Base-by-base conservation (phyloP, 768 basidiomycete genomes). In the Amanita inopinata region DNA sequence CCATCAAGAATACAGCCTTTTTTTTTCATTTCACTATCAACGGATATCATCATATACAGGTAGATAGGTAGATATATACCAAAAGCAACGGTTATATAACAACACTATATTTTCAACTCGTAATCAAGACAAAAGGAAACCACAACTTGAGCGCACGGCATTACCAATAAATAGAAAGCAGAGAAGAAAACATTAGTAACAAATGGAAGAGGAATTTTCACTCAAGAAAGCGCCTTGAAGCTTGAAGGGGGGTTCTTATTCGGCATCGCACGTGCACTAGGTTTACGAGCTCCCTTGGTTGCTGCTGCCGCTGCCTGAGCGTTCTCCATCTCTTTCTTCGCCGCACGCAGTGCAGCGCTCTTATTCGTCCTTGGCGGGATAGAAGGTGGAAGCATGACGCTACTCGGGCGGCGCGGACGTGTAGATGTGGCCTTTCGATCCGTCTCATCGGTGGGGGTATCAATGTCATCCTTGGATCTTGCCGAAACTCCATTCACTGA, bases 281-380 rank as follows among this genome's bases (percentile, higher is more conserved):
- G 49, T 52, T 66, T 67, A 50, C 60, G 63, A 11, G 61, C 60
- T 22, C 62, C 63, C 9, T 20, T n/a, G 10, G 23, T 28, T n/a
- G 63, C 65, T n/a, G 65, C 64, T 9, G 61, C 58, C n/a, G 64
- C 65, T 3, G 66, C 63, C 1, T 56, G 59, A 14, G 59, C 58
- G n/a, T 62, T 60, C 53, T 73, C 71, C 23, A 65, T 67, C 46
- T 73, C 80, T 62, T 74, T 67, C 65, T 87, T 87, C 47, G 79
- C 80, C 8, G 69, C 74, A 17, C 86, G 69, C 41, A 90, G 57
- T 4, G 75, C 61, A 2, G 88, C 85, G 51, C 80, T 87, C 57
- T 71, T 78, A 59, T 91, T 91, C 47, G 67, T 73, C 41, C 83
- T 69, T 5, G 87, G 88, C 6, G 60, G 58, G 46, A 88, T 83